Conservation (phyloP, 805 yeast genomes). For the Hemisphaericaspora nanyangensis region DNA sequence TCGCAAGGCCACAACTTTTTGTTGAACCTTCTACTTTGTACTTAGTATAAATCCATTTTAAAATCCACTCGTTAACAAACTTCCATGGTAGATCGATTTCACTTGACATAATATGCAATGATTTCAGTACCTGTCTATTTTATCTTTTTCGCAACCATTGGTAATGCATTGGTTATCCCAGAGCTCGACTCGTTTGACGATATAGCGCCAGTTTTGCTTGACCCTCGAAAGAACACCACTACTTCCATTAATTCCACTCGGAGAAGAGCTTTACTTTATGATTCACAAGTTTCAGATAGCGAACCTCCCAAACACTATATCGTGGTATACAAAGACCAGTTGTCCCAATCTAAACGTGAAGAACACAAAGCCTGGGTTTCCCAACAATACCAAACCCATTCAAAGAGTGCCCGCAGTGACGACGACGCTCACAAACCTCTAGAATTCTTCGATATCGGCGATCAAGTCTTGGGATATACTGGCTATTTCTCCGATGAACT, state of each 20-base stretch:
- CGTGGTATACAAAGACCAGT: conserved; percentile 69
- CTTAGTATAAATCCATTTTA: too few relatives aligned
- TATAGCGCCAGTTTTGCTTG: too few relatives aligned
- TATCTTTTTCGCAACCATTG: too few relatives aligned
- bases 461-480: conserved; percentile 67
- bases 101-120: too few relatives aligned
- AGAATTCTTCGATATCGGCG: conserved; percentile 56
- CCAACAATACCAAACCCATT: conserved; percentile 21
- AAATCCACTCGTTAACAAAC: too few relatives aligned
- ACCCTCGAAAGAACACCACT: too few relatives aligned
- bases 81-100: too few relatives aligned
- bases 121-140: too few relatives aligned
- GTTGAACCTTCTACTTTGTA: too few relatives aligned
- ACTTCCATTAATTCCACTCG: conserved; percentile 1
- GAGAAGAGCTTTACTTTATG: not conserved
- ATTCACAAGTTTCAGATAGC: too few relatives aligned
- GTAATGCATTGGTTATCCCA: conserved; percentile 61
- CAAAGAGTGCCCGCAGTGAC: not conserved
- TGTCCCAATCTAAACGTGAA: conserved; percentile 46
- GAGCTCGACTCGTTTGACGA: conserved; percentile 22
- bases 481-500: conserved; percentile 55
- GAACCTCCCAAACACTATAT: conserved; percentile 81
- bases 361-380: conserved; percentile 65
- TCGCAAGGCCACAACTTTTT: too few relatives aligned
- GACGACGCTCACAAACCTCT: conserved; percentile 13